phyloP scores from a whole-genome alignment of 73 alveolate genomes.

The Durusdinium trenchii region DNA sequence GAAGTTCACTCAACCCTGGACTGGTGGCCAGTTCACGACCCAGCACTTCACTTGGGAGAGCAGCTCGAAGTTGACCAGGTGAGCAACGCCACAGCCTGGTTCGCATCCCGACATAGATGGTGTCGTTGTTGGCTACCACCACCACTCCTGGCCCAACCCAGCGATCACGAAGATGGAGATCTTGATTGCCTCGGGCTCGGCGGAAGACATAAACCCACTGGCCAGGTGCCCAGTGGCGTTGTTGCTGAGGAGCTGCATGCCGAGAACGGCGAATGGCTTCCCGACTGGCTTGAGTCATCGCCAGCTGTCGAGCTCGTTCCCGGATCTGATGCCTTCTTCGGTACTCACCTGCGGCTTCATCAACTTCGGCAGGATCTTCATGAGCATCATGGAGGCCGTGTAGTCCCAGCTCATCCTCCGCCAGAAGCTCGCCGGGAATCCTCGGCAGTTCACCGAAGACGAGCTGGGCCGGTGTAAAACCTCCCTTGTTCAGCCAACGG shows the following conservation, averaged over 20 bases:
- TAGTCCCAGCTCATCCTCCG: background rate
- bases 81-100: constrained; percentile 30
- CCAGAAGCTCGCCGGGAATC: background rate
- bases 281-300: background rate
- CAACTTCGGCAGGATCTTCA: background rate
- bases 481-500: constrained; percentile 12
- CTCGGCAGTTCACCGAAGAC: constrained; percentile 13
- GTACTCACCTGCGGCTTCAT: background rate
- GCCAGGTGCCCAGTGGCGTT: background rate
- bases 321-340: background rate
- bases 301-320: background rate
- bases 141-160: constrained; percentile 54
- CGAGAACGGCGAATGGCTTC: background rate
- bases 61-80: constrained; percentile 5
- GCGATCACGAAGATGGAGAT: background rate
- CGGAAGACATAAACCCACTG: constrained; percentile 62
- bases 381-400: background rate
- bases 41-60: background rate
- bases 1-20: background rate
- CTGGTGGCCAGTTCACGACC: background rate
- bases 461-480: background rate
- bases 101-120: constrained; percentile 44
- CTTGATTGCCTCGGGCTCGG: background rate
- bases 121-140: background rate
- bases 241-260: background rate